These are phyloP conservation scores for Wickerhamomyces bisporus DNA, from an alignment of 805 yeast species.

Conservation along the genomic window DNA sequence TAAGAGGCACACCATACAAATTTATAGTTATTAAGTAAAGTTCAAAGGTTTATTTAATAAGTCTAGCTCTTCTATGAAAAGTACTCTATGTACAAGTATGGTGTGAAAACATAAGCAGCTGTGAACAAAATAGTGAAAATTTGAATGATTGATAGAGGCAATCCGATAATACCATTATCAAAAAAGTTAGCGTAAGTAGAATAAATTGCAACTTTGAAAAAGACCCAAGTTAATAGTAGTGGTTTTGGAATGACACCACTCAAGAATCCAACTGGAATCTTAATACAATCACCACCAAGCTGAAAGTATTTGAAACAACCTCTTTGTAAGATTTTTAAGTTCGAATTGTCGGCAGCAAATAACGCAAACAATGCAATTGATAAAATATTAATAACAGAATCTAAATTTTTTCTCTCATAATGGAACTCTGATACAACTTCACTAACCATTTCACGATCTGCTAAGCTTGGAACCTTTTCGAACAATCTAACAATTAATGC, in stretches of 20 bases:
- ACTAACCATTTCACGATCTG: conserved; percentile 51
- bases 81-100: conserved; percentile 45
- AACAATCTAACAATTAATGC: conserved; percentile 61
- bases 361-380: conserved; percentile 86
- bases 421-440: conserved; percentile 65
- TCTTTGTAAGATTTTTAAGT: conserved; percentile 64
- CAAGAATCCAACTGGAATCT: conserved; percentile 76
- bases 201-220: conserved; percentile 86
- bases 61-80: conserved; percentile 18
- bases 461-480: conserved; percentile 46
- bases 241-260: conserved; percentile 82
- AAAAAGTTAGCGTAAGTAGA: conserved; percentile 65
- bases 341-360: conserved; percentile 77
- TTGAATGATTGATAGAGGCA: conserved; percentile 69
- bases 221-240: conserved; percentile 69
- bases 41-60: too few species aligned
- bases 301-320: conserved; percentile 89
- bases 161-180: conserved; percentile 57
- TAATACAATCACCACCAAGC: conserved; percentile 76
- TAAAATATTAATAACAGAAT: conserved; percentile 81
- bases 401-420: conserved; percentile 68
- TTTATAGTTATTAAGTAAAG: too few species aligned
- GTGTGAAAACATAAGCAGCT: conserved; percentile 76
- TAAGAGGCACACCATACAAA: not conserved
- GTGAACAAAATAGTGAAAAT: conserved; percentile 63